phyloP scores from a whole-genome alignment of 2,329 filamentous ascomycete species.

The Penicillium sp. region DNA sequence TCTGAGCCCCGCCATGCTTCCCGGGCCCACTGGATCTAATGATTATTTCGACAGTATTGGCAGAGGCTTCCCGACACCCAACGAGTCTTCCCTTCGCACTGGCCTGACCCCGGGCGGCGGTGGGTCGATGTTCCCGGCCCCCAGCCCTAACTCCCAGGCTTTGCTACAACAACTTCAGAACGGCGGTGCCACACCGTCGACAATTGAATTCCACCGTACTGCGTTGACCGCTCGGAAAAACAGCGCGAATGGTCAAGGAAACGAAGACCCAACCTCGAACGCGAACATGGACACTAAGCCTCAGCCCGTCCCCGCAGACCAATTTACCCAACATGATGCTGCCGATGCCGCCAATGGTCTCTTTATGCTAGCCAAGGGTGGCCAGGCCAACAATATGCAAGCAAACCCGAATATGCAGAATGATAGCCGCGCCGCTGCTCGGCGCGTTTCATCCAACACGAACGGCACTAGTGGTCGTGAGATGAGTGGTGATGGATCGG shows the following conservation, averaged over 20 bases:
- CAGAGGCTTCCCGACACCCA: conserved; percentile 87
- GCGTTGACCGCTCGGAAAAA: conserved; percentile 73
- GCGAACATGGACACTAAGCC: conserved; percentile 45
- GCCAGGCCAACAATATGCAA: conserved; percentile 56
- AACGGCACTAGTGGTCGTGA: conserved; percentile 63
- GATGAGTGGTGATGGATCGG: conserved; percentile 67
- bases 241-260: conserved; percentile 39
- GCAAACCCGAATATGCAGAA: conserved; percentile 46
- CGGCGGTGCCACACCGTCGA: conserved; percentile 83
- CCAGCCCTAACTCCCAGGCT: conserved; percentile 82
- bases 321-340: conserved; percentile 82
- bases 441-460: conserved; percentile 42
- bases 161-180: conserved; percentile 76
- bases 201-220: conserved; percentile 91
- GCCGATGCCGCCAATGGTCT: conserved; percentile 95
- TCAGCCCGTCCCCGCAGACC: conserved; percentile 57
- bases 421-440: conserved; percentile 45
- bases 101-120: conserved; percentile 92
- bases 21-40: conserved; percentile 69
- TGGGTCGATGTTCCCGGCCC: conserved; percentile 94
- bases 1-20: conserved; percentile 94
- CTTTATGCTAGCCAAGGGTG: conserved; percentile 76
- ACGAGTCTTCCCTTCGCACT: conserved; percentile 90
- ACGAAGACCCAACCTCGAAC: conserved; percentile 25
- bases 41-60: conserved; percentile 90